Base-by-base conservation (phyloP, 2,329 filamentous ascomycete genomes). In the Alternaria infectoria region DNA sequence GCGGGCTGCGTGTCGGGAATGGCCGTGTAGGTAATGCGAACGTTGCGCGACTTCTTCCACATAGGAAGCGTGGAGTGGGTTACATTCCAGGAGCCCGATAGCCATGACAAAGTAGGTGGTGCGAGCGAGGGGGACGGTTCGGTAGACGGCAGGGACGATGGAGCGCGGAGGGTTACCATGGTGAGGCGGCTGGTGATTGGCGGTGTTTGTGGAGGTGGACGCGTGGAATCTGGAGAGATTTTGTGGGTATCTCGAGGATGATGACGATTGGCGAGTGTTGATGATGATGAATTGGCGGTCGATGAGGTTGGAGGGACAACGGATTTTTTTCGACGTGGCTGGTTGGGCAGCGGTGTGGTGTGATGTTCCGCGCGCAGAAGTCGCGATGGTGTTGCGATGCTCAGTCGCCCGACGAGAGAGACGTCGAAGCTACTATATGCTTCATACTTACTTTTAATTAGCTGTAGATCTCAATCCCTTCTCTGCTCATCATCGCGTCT, bases 41-140 rank as follows among this genome's bases (percentile, higher is more conserved):
- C 92, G 80, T 96, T 96, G 77, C 89, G 90, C 57, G 91, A 90
- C 50, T 87, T 86, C 71, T 89, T 89, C 93, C 93, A 96, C 91
- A 96, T 93, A 58, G 79, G 79, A 2, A 81, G 75, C 7, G 78
- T 78, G 5, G 71, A 75, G 71, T 81, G 78, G 2, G 79, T 81
- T 51, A 81, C 77, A 65, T 77, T 74, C 79, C 79, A 81, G 25
- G 69, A 54, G 40, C 76, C 77, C 5, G 55, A 60, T 25, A 80
- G 69, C 72, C 73, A 78, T 61, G 70, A 54, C 46, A 79, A 67
- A 66, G 87, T 82, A 2, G 78, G 78, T 2, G 75, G 65, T 30
- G 68, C 21, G 55, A 73, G 62, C 23, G 69, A 59, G 21, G 74
- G 54, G 17, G 68, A 57, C 19, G 66, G 21, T 23, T 65, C 36